Base-by-base conservation (phyloP, 2,329 filamentous ascomycete species). In the Cladosporium phlei region DNA sequence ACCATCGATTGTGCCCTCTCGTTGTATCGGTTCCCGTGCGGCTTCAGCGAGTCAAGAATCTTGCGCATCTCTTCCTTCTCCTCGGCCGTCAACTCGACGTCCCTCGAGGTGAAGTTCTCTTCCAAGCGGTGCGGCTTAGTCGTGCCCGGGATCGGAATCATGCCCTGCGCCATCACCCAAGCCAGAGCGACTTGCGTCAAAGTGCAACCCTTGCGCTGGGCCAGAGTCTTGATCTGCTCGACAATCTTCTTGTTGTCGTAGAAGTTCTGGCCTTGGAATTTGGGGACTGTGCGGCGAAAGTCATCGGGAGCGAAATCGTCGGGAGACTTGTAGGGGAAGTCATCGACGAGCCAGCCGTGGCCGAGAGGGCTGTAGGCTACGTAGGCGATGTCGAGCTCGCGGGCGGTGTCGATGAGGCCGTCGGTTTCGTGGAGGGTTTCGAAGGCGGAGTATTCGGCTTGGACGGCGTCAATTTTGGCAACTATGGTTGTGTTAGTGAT, bases 361-460 rank as follows among this genome's bases (percentile, higher is more conserved):
- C 83, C 80, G 1, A 88, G 69, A 1, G 86, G 85, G 29, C 82
- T 83, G 65, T 87, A 88, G 0, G 82, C 82, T 34, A 87, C 66
- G 35, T 88, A 66, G 0, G 83, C 80, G 50, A 89, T 86, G 34
- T 71, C 67, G 39, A 84, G 63, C 53, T 76, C 71, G 8, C 70
- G 66, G 48, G 67, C 69, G 0, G 71, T 65, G 11, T 63, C 57
- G 5, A 72, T 63, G 4, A 75, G 50, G 37, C 66, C 54, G 8
- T 63, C 63, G 0, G 58, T 52, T 12, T 49, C 24, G 30, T 50
- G 25, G 9, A 52, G 38, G 5, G 40, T 37, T 20, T 49, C 30
- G 45, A 55, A 77, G 49, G 79, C 63, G 50, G 71, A 76, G 42
- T 79, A 63, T 62, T 81, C 78, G 19, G 77, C 67, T 64, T 81